Conservation (phyloP, 2,329 filamentous ascomycete genomes). For the Beauveria bassiana region DNA sequence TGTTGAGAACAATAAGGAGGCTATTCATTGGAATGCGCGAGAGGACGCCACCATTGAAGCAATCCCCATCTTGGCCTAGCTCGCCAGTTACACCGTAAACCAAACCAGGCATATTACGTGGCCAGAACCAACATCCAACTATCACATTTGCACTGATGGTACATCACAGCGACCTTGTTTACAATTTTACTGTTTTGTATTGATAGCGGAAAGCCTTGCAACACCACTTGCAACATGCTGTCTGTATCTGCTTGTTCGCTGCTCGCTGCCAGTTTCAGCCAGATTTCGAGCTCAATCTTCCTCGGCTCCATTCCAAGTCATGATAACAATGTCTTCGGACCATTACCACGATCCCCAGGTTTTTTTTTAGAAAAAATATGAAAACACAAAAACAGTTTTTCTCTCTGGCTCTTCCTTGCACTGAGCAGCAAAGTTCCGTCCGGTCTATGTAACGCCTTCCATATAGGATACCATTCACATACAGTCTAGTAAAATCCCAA, state of each 20-base stretch:
- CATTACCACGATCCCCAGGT: neutral
- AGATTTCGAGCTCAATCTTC: neutral
- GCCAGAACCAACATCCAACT: neutral
- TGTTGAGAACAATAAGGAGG: no score
- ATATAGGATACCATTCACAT: neutral
- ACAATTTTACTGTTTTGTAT: conserved; percentile 11
- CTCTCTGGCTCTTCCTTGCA: conserved; percentile 9
- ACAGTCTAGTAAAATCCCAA: conserved; percentile 8
- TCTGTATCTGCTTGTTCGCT: conserved; percentile 1
- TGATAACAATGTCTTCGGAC: neutral
- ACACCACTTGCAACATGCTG: neutral
- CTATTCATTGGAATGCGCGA: no score
- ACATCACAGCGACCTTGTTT: no score
- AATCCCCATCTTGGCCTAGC: no score
- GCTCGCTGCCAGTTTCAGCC: neutral
- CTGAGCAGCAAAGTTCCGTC: conserved; percentile 9
- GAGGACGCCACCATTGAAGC: no score
- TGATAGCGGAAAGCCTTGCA: neutral
- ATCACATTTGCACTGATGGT: neutral
- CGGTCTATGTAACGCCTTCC: conserved; percentile 6
- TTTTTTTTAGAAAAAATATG: neutral
- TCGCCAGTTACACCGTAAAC: no score
- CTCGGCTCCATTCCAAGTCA: neutral
- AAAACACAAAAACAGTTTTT: neutral
- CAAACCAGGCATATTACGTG: no score